Conservation (phyloP, 2,329 filamentous ascomycete species). For the Coniochaeta prunicola region DNA sequence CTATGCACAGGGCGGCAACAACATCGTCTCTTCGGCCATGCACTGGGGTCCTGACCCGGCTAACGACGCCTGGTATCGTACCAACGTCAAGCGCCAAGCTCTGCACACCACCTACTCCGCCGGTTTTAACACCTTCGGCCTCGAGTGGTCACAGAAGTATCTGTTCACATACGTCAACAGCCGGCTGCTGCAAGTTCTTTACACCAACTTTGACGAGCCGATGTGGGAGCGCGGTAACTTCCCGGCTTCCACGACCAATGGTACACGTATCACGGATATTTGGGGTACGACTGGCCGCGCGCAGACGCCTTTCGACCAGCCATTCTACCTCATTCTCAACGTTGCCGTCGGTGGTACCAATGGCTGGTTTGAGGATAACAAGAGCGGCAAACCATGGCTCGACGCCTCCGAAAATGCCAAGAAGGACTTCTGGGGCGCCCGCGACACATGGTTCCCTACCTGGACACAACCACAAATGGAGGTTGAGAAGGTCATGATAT, state of each 20-base stretch:
- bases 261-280: slow-evolving; percentile 53
- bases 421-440: slow-evolving; percentile 70
- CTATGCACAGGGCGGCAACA: slow-evolving; percentile 70
- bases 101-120: slow-evolving; percentile 67
- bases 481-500: slow-evolving; percentile 63
- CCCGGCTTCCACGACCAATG: slow-evolving; percentile 55
- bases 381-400: slow-evolving; percentile 70
- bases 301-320: slow-evolving; percentile 67
- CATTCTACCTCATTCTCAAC: slow-evolving; percentile 71
- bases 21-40: slow-evolving; percentile 70
- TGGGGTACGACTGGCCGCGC: slow-evolving; percentile 56
- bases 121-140: slow-evolving; percentile 67
- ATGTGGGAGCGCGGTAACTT: slow-evolving; percentile 66
- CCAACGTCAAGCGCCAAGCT: slow-evolving; percentile 68
- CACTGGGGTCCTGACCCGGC: slow-evolving; percentile 72
- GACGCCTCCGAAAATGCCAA: slow-evolving; percentile 59
- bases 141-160: slow-evolving; percentile 86
- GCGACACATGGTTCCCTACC: slow-evolving; percentile 59
- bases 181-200: slow-evolving; percentile 71
- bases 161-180: slow-evolving; percentile 82
- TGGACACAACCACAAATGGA: slow-evolving; percentile 65
- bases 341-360: slow-evolving; percentile 72
- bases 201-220: slow-evolving; percentile 63
- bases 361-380: slow-evolving; percentile 74
- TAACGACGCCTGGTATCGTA: slow-evolving; percentile 77